Evolutionary conservation across 2,329 filamentous ascomycete genomes (phyloP).

Genomic region (Aspergillus sp.): DNA sequence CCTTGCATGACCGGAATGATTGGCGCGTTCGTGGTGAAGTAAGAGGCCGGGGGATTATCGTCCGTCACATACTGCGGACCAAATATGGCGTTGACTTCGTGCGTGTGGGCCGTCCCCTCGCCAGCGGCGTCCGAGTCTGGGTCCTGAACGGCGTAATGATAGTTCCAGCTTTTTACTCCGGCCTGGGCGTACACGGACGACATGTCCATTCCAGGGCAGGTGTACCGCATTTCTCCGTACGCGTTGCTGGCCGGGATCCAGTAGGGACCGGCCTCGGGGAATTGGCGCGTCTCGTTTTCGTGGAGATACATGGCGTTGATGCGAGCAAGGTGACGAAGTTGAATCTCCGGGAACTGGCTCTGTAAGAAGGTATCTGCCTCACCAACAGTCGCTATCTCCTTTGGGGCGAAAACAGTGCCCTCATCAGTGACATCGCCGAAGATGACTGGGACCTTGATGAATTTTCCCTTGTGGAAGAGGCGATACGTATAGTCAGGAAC

Average conservation of each 20-base stretch:
- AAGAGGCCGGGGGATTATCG: slow-evolving; percentile 52
- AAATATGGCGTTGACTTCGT: slow-evolving; percentile 67
- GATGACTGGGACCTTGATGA: slow-evolving; percentile 55
- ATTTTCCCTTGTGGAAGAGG: slow-evolving; percentile 50
- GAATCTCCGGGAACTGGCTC: slow-evolving; percentile 59
- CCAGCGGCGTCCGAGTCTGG: slow-evolving; percentile 53
- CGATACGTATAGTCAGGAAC: slow-evolving; percentile 51
- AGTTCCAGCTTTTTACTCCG: slow-evolving; percentile 58
- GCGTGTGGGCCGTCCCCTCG: slow-evolving; percentile 65
- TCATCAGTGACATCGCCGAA: slow-evolving; percentile 64
- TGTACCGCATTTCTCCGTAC: slow-evolving; percentile 66
- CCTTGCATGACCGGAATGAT: slow-evolving; percentile 64
- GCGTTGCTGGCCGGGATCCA: slow-evolving; percentile 60
- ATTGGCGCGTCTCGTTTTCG: slow-evolving; percentile 42
- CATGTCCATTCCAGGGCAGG: slow-evolving; percentile 61
- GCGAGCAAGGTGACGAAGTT: slow-evolving; percentile 47
- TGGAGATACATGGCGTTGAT: slow-evolving; percentile 60
- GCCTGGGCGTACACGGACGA: slow-evolving; percentile 41
- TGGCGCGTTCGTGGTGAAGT: slow-evolving; percentile 54
- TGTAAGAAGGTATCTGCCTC: slow-evolving; percentile 58
- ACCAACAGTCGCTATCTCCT: slow-evolving; percentile 45
- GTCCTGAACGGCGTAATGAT: slow-evolving; percentile 68
- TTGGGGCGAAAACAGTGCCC: slow-evolving; percentile 62
- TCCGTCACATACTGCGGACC: slow-evolving; percentile 58
- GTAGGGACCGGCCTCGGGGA: slow-evolving; percentile 52